Percentiles rank a stretch among this genome's conserved stretches.
Evolutionary conservation across 768 basidiomycete species (phyloP).

Genomic region (Suillus discolor): DNA sequence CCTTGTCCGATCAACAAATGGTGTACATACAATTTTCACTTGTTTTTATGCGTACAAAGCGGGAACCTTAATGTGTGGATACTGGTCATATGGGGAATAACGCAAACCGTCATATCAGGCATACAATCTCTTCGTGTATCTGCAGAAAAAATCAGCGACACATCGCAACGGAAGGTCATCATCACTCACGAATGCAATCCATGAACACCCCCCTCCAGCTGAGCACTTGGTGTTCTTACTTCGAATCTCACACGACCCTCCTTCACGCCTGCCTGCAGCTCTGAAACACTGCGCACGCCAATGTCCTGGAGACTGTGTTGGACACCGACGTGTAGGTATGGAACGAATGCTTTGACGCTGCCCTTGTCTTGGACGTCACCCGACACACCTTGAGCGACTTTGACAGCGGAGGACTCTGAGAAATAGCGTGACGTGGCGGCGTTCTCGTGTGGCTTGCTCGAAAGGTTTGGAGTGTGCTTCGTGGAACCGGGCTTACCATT

Average conservation of each 20-base stretch:
- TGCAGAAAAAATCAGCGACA: slow-evolving; percentile 23
- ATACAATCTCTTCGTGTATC: slow-evolving; percentile 62
- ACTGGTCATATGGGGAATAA: background rate
- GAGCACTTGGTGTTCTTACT: slow-evolving; percentile 91
- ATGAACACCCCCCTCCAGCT: slow-evolving; percentile 95
- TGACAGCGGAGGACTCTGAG: slow-evolving; percentile 69
- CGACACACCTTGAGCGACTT: slow-evolving; percentile 95
- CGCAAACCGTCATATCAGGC: slow-evolving; percentile 28
- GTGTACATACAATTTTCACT: slow-evolving; percentile 1
- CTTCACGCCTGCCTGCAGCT: slow-evolving; percentile 66
- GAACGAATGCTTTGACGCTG: slow-evolving; percentile 88
- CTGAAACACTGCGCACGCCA: slow-evolving; percentile 69
- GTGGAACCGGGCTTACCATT: slow-evolving; percentile 31
- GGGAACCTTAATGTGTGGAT: background rate
- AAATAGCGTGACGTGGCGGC: slow-evolving; percentile 88
- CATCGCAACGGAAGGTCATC: slow-evolving; percentile 10
- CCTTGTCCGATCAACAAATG: background rate
- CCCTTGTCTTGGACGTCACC: slow-evolving; percentile 99
- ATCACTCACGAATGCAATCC: slow-evolving; percentile 87
- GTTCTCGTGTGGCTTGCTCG: slow-evolving; percentile 67
- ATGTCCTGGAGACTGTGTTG: slow-evolving; percentile 97
- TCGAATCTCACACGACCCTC: slow-evolving; percentile 83
- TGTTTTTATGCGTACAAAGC: slow-evolving; percentile 1
- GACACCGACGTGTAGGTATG: slow-evolving; percentile 77
- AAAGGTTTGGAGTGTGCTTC: slow-evolving; percentile 53